Evolutionary conservation across 2,329 filamentous ascomycete species (phyloP).

Genomic region (Drechslerella dactyloides): DNA sequence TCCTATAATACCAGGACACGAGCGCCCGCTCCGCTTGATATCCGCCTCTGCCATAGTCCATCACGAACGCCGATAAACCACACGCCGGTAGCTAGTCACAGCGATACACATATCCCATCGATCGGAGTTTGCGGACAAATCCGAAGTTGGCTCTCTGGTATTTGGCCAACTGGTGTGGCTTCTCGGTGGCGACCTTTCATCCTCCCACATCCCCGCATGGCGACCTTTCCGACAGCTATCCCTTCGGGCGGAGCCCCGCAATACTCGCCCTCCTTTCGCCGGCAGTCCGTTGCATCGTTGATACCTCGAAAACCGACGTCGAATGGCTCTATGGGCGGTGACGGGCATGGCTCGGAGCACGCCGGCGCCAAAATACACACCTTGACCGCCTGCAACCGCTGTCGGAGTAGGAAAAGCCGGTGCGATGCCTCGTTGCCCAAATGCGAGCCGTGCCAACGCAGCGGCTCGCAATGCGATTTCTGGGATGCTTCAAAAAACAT

Average conservation of each 20-base stretch:
- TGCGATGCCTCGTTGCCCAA: constrained; percentile 92
- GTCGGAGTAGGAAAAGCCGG: constrained; percentile 78
- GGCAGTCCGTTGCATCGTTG: constrained; percentile 45
- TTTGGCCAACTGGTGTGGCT: constrained; percentile 9
- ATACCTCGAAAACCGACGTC: constrained; percentile 42
- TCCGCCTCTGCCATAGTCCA: constrained; percentile 9
- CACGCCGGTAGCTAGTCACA: constrained; percentile 7
- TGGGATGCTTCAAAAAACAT: constrained; percentile 86
- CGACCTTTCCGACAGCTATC: constrained; percentile 43
- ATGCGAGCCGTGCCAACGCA: constrained; percentile 90
- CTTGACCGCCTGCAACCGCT: constrained; percentile 62
- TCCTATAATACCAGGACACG: constrained; percentile 45
- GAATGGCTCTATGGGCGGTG: constrained; percentile 31
- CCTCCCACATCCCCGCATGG: constrained; percentile 43
- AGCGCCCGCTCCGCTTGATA: constrained; percentile 27
- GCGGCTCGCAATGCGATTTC: constrained; percentile 91
- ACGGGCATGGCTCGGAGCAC: constrained; percentile 17
- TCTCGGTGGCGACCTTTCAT: constrained; percentile 13
- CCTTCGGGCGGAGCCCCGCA: constrained; percentile 37
- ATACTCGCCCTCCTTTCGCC: constrained; percentile 42
- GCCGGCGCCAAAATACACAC: constrained; percentile 57
- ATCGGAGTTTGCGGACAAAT: constrained; percentile 13
- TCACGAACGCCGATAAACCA: constrained; percentile 11
- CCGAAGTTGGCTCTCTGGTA: constrained; percentile 11
- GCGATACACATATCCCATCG: neutral